Base-by-base conservation (phyloP, 306 rosid genomes). In the Cucurbita ficifolia region DNA sequence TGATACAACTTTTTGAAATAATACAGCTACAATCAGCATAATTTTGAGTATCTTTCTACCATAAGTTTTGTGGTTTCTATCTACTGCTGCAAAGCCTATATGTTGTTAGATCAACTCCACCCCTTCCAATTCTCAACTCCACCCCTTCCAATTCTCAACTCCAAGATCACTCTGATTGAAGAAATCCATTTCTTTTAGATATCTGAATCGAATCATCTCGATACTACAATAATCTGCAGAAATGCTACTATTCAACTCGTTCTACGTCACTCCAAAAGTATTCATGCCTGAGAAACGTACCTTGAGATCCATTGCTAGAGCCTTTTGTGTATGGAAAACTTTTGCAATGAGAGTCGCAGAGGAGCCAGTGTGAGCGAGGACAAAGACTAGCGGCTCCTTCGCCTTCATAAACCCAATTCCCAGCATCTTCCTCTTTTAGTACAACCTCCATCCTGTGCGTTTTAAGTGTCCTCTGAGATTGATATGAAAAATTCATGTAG, bases 381-480 rank as follows among this genome's bases (percentile, higher is more conserved):
- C 90, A n/a, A 33, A 91, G 78, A 84, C 89, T 94, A 17, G 87
- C 87, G 57, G 95, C n/a, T n/a, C 96, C 96, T 89, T 94, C 92
- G 70, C 99, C 97, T 81, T 89, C 83, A 77, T 89, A 89, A 79
- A 77, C 80, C 96, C 90, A 88, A 40, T 86, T 81, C 74, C 40
- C 83, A 13, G 88, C 92, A 18, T 90, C 87, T 16, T 78, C 71
- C 43, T 76, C 52, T 22, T 73, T 74, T 43, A 87, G 62, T 73
- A 75, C 57, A 53, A 75, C 50, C 81, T 79, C 90, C 95, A 87
- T 90, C 50, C 49, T 52, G 75, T 40, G 5, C 8, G 42, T 36
- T 58, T 19, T 8, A 8, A 21, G 60, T 56, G 10, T 18, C 74
- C 58, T 49, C 87, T 76, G 56, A 60, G 76, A 72, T 60, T 46